Evolutionary conservation across 192 early-diverging fungal genomes (phyloP), one percentile per base, ranked within the genome.

Genomic region (Phlyctochytrium bullatum): DNA sequence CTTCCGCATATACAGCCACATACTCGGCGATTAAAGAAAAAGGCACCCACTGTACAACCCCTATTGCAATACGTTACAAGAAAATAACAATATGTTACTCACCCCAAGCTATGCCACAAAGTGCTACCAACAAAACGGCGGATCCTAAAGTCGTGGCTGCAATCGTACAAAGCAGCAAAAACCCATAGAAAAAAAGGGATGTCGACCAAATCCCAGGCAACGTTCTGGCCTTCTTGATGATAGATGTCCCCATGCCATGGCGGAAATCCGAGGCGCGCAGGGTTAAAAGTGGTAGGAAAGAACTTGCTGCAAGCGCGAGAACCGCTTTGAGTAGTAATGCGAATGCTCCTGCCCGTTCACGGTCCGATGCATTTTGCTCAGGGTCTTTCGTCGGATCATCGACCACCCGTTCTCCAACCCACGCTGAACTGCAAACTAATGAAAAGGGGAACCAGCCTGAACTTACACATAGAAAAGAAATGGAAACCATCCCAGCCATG

Each of bases 401-500:
- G 33, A 52, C 62, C 29, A 35, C 16, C 58, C 40, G 76, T 53
- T 88, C 83, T 20, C 77, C 80, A 12, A 91, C 81, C 89, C 89
- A 91, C 16, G 78, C 81, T 0, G 88, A 88, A 51, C 84, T 85
- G 23, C 34, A 32, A n/a, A 24, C 12, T 14, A 57, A 14, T 6
- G 4, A 25, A 27, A 25, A 14, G 6, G 20, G 54, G 6, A 57
- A 25, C 27, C 12, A 28, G 54, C 54, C 10, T 6, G 10, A 27
- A 25, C 54, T 33, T 81, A 90, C 86, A 89, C 85, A 76, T 96
- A 98, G 68, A 97, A 97, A 4, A 98, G 78, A 71, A 97, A 95
- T 3, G 95, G 93, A 66, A 98, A 98, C 92, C 94, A 94, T 10
- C 91, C 94, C 73, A 96, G 88, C 95, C 95, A 98, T 29, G 91